These are phyloP conservation scores for Glycine tomentella DNA, from an alignment of 306 rosid species.

Conservation along the genomic window DNA sequence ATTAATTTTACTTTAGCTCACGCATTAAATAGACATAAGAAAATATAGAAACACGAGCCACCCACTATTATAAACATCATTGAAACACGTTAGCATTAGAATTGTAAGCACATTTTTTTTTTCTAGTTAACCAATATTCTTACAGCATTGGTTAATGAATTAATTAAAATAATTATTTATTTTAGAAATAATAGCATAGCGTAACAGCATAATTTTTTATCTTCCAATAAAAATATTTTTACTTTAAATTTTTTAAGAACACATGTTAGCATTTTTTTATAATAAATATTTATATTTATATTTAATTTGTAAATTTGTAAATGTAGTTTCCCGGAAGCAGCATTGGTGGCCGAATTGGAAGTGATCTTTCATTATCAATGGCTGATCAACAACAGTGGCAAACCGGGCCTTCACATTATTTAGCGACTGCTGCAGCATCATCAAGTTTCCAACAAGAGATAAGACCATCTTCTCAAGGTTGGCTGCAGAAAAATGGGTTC, in stretches of 20 bases:
- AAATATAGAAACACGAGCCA: constrained; percentile 1
- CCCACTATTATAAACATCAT: neutral
- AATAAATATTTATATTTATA: neutral
- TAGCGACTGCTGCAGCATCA: constrained; percentile 99
- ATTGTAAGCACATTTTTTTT: too few relatives aligned
- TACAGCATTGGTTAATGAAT: too few relatives aligned
- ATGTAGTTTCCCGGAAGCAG: constrained; percentile 75
- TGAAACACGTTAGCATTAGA: too few relatives aligned
- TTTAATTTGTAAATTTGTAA: neutral
- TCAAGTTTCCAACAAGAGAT: constrained; percentile 98
- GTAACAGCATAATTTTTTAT: too few relatives aligned
- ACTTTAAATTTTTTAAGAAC: too few relatives aligned
- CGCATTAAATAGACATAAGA: neutral
- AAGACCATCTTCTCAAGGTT: constrained; percentile 59
- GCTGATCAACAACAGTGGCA: constrained; percentile 65
- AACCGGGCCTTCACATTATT: constrained; percentile 57
- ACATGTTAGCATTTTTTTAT: too few relatives aligned
- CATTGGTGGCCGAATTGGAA: constrained; percentile 68
- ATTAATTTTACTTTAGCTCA: constrained; percentile 12
- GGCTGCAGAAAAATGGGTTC: constrained; percentile 81
- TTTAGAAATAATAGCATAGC: too few relatives aligned
- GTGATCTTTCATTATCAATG: constrained; percentile 66
- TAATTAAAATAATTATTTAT: too few relatives aligned
- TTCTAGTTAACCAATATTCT: too few relatives aligned
- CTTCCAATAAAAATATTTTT: too few relatives aligned